Percentiles rank a stretch among this genome's conserved stretches.
These are phyloP conservation scores for Aphanomyces astaci DNA, from an alignment of 352 stramenopile species.

Conservation along the genomic window DNA sequence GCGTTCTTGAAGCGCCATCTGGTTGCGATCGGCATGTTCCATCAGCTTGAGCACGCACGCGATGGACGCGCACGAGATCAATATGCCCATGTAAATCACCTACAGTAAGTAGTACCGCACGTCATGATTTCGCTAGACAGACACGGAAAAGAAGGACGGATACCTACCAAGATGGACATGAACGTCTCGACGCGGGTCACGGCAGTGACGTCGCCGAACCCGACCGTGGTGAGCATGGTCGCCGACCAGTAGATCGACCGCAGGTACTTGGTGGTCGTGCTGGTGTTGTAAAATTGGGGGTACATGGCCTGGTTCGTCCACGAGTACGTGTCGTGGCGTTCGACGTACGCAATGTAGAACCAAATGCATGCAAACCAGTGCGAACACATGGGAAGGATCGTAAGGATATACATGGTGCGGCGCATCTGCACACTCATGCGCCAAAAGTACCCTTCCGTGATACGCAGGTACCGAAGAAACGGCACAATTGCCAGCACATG, in stretches of 20 bases:
- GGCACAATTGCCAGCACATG: slow-evolving; percentile 3
- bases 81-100: slow-evolving; percentile 23
- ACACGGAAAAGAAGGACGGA: not conserved
- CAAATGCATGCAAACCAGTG: slow-evolving; percentile 21
- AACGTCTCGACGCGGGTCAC: slow-evolving; percentile 31
- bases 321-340: not conserved
- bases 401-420: slow-evolving; percentile 18
- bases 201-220: slow-evolving; percentile 59
- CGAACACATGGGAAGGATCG: slow-evolving; percentile 14
- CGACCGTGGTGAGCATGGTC: slow-evolving; percentile 68
- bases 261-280: slow-evolving; percentile 35
- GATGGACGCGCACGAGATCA: slow-evolving; percentile 20
- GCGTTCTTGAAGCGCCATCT: slow-evolving; percentile 23
- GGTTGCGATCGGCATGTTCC: slow-evolving; percentile 21
- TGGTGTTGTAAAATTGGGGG: slow-evolving; percentile 11
- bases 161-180: slow-evolving; percentile 35
- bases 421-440: slow-evolving; percentile 18
- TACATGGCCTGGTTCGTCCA: slow-evolving; percentile 10
- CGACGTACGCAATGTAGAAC: slow-evolving; percentile 21
- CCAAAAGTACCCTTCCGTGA: slow-evolving; percentile 22
- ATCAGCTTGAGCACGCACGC: slow-evolving; percentile 23
- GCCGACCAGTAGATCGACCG: slow-evolving; percentile 60
- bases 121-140: no score
- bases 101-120: no score
- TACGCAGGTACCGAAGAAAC: slow-evolving; percentile 9